A percentile compares a stretch with the other conserved stretches of the same genome.
phyloP scores from a whole-genome alignment of 495 filamentous ascomycete species.

The Tuber melanosporum region DNA sequence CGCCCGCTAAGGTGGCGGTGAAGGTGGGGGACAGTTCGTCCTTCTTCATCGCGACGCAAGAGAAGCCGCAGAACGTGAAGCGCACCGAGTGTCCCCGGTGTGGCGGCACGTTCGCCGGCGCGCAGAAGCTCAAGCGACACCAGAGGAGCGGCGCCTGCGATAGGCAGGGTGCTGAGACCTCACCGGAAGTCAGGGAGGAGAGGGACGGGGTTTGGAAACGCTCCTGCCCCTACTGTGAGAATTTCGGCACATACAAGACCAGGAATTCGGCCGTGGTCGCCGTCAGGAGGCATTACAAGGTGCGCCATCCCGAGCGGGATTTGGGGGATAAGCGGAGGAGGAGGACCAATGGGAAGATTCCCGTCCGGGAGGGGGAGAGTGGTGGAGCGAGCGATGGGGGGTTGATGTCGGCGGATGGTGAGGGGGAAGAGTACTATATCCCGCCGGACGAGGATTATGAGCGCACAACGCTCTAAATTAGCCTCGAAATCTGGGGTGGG shows the following conservation, averaged over 20 bases:
- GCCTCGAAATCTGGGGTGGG: not conserved
- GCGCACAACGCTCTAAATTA: not conserved
- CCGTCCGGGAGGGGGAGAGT: conserved; percentile 3
- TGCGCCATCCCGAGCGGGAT: conserved; percentile 2
- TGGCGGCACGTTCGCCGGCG: not conserved
- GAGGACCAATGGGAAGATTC: conserved; percentile 17
- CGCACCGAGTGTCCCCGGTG: not conserved
- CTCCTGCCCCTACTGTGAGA: not conserved
- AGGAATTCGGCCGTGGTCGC: not conserved
- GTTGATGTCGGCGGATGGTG: not conserved
- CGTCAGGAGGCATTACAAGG: not conserved
- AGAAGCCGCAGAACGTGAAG: conserved; percentile 1
- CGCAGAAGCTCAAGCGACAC: not conserved
- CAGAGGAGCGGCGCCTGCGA: not conserved
- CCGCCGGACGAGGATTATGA: not conserved
- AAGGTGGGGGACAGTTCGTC: not conserved
- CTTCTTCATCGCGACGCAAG: not conserved
- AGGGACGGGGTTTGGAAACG: not conserved
- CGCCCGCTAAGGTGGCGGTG: not conserved
- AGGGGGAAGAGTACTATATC: conserved; percentile 1
- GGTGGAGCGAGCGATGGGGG: conserved; percentile 12
- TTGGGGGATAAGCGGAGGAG: conserved; percentile 16
- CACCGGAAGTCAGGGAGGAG: not conserved
- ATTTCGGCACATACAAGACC: not conserved
- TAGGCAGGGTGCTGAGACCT: not conserved